phyloP scores from a whole-genome alignment of 345 rosid genomes.

The Erucastrum elatum region DNA sequence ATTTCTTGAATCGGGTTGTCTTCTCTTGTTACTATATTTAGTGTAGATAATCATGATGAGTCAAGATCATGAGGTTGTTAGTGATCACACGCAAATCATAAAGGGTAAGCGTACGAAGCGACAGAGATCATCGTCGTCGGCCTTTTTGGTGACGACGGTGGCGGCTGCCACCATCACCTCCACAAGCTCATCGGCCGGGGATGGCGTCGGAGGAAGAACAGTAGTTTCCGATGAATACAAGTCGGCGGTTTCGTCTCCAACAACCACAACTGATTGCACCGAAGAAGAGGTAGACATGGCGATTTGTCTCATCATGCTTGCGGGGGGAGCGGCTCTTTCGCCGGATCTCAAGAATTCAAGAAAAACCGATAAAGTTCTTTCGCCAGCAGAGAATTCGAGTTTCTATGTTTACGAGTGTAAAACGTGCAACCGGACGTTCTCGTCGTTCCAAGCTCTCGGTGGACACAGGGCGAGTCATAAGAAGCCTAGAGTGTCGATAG shows the following conservation, averaged over 20 bases:
- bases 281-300: slow-evolving; percentile 96
- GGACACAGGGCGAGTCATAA: slow-evolving; percentile 98
- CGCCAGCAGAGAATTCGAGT: slow-evolving; percentile 43
- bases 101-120: slow-evolving; percentile 90
- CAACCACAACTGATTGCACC: slow-evolving; percentile 43
- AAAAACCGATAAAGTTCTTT: slow-evolving; percentile 41
- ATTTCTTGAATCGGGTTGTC: slow-evolving; percentile 9
- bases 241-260: slow-evolving; percentile 47
- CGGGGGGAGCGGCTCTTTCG: slow-evolving; percentile 46
- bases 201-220: slow-evolving; percentile 34
- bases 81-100: slow-evolving; percentile 42
- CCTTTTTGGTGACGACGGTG: slow-evolving; percentile 31
- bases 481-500: slow-evolving; percentile 47
- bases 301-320: slow-evolving; percentile 78
- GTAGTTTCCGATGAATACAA: slow-evolving; percentile 35
- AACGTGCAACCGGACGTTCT: slow-evolving; percentile 78
- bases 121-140: slow-evolving; percentile 60
- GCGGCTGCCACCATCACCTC: slow-evolving; percentile 39
- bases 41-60: slow-evolving; percentile 36
- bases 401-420: slow-evolving; percentile 84
- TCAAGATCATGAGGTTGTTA: slow-evolving; percentile 39
- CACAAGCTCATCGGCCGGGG: slow-evolving; percentile 55
- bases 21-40: background rate
- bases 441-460: slow-evolving; percentile 95
- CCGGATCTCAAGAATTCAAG: slow-evolving; percentile 35